Base-by-base conservation (phyloP, 75 land plant species). In the Pinus albicaulis region DNA sequence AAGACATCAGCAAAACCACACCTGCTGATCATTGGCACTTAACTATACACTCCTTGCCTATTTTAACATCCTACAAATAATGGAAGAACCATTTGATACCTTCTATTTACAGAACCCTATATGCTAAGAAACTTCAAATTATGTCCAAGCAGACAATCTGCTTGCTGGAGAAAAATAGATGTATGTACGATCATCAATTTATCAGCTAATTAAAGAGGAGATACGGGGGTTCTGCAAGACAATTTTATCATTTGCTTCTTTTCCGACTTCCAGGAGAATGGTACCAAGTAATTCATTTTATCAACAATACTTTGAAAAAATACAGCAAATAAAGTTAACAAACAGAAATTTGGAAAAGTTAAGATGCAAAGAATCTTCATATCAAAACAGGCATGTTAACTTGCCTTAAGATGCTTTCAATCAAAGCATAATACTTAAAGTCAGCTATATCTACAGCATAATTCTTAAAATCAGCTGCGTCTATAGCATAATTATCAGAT, bases 91-190 rank as follows among this genome's bases (percentile, higher is more conserved):
- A 31, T 64, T 25, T 20, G 34, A 6, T 1, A 16, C 34, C 31
- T 64, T 34, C 17, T 1, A 36, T 64, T 28, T 16, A 64, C 7
- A 64, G 19, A 31, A 64, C 19, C 68, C 38, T 64, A 64, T 41
- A 64, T 64, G 68, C 68, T 19, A 31, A 64, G 68, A 64, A 64
- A 17, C 38, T 64, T 64, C 68, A 64, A 64, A 34, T 7, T 3
- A 31, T 64, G 20, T 17, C 68, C 20, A 64, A 31, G n/a, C 7
- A 64, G 2, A 24, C 26, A 64, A 64, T 31, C 31, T 64, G 41
- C 68, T 64, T 64, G 68, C 19, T 64, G 38, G 17, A 64, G 36
- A 31, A 64, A 20, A 64, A 64, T 6, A 17, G 59, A 31, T 36
- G 34, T 28, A 7, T 64, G 34, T 17, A 17, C 3, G 20, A 64